Base-by-base conservation (phyloP, 164 flowering plant genomes). In the Tetrastigma voinierianum region DNA sequence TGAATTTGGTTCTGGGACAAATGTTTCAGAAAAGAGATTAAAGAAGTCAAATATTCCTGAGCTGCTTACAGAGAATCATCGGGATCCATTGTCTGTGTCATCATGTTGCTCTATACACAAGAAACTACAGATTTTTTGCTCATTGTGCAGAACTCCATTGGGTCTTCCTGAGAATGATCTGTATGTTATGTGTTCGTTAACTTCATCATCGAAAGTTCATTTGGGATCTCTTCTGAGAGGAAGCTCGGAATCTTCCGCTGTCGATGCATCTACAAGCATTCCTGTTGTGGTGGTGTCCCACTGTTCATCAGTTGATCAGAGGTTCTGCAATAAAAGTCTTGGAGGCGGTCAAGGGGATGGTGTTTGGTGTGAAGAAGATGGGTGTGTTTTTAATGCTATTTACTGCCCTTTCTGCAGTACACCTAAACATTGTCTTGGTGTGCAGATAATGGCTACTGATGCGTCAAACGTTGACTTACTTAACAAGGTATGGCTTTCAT, bases 311-410 rank as follows among this genome's bases (percentile, higher is more conserved):
- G 77, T 94, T 59, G 67, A 87, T 77, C 80, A 74, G 66, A 70
- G 71, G 18, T 74, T 94, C 43, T 75, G 52, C 40, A 73, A 70
- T 46, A 74, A 77, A 55, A 57, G 61, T 43, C 25, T 19, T 51
- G 78, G 71, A 57, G 70, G 65, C 62, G 70, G 44, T 63, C 68
- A 65, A 43, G 76, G 68, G 32, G 78, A 81, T 66, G 96, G 86
- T 40, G 67, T 83, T 66, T 94, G 98, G 97, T 83, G 83, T 74
- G 80, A 85, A 71, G 83, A 86, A 76, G 98, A 94, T 82, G 98
- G 98, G 1, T 94, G 97, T 71, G 98, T 91, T 7, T 94, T 80
- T 74, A 82, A 78, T 32, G 69, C 80, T 10, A 51, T 91, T 45
- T 85, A 75, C 67, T 94, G 98, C 67, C 96, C 93, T 48, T 87